Conservation (phyloP, 495 filamentous ascomycete genomes). For the Jackrogersella minutella region DNA sequence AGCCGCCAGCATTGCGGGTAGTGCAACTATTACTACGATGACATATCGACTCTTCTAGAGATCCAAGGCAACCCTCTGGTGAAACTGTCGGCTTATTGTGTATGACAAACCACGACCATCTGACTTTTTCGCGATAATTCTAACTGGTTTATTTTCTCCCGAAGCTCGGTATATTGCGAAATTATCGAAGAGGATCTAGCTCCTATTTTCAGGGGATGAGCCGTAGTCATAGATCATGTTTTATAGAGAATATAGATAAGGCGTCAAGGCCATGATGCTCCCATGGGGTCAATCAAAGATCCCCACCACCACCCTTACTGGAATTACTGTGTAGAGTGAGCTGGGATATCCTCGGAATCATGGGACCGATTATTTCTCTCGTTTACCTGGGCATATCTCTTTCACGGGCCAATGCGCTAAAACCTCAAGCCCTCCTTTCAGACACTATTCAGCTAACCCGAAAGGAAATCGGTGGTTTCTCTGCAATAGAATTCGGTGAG, state of each 20-base stretch:
- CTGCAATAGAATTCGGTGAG: conserved; percentile 49
- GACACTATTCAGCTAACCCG: conserved; percentile 44
- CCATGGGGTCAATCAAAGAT: not conserved
- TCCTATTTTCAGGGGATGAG: not conserved
- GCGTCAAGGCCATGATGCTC: conserved; percentile 6
- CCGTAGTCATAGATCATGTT: too few species aligned
- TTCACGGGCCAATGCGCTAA: not conserved
- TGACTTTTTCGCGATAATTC: conserved; percentile 1
- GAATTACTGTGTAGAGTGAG: not conserved
- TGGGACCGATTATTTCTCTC: conserved; percentile 74
- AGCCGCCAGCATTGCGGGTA: conserved; percentile 9
- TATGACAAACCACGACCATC: conserved; percentile 6
- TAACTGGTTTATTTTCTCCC: not conserved
- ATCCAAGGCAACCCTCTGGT: conserved; percentile 8
- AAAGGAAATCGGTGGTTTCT: conserved; percentile 43
- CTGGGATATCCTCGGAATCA: conserved; percentile 36
- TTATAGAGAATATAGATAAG: too few species aligned
- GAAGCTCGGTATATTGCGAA: conserved; percentile 10
- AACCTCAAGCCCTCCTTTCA: conserved; percentile 32
- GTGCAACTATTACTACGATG: not conserved
- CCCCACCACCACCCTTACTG: not conserved
- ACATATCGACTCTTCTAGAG: not conserved
- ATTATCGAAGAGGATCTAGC: not conserved
- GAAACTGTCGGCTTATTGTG: not conserved
- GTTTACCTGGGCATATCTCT: conserved; percentile 53